Percentiles rank a stretch among this genome's conserved stretches.
These are phyloP conservation scores for Irpex lacteus DNA, from an alignment of 1,284 basidiomycete genomes.

Conservation along the genomic window DNA sequence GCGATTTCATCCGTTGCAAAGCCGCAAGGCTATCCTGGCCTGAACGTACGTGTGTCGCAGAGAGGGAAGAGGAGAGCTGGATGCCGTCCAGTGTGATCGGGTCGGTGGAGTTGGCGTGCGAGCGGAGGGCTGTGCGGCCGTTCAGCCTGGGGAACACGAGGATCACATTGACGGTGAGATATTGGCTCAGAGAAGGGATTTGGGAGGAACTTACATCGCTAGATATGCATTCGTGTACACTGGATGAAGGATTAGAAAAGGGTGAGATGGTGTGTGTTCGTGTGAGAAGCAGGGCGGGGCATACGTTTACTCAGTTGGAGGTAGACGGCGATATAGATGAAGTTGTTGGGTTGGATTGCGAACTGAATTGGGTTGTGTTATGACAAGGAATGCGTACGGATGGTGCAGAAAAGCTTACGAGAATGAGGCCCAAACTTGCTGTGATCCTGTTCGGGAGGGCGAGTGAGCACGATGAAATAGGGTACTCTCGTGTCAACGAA, in stretches of 20 bases:
- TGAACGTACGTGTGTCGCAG: not conserved
- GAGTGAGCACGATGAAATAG: not conserved
- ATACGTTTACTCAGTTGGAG: slow-evolving; percentile 49
- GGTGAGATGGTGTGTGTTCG: not conserved
- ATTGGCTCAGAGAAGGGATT: not conserved
- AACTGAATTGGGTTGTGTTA: too few relatives aligned
- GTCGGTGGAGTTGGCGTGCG: not conserved
- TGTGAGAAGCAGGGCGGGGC: slow-evolving; percentile 18
- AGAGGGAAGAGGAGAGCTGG: not conserved
- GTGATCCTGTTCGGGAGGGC: slow-evolving; percentile 35
- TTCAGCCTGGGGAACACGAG: not conserved
- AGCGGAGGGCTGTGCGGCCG: not conserved
- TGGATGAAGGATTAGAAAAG: not conserved
- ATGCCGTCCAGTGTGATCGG: not conserved
- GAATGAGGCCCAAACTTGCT: slow-evolving; percentile 41
- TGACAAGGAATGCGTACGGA: too few relatives aligned
- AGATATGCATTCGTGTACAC: not conserved
- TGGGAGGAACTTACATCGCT: not conserved
- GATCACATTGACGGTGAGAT: not conserved
- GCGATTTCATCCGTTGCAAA: not conserved
- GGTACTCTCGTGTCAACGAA: not conserved
- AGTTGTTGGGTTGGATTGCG: slow-evolving; percentile 44
- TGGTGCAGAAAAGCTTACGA: slow-evolving; percentile 21
- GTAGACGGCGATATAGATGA: slow-evolving; percentile 52
- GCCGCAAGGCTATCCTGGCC: not conserved